A percentile compares a stretch with the other conserved stretches of the same genome.
These are phyloP conservation scores for Nepenthes gracilis DNA, from an alignment of 148 eudicot species.

Conservation along the genomic window DNA sequence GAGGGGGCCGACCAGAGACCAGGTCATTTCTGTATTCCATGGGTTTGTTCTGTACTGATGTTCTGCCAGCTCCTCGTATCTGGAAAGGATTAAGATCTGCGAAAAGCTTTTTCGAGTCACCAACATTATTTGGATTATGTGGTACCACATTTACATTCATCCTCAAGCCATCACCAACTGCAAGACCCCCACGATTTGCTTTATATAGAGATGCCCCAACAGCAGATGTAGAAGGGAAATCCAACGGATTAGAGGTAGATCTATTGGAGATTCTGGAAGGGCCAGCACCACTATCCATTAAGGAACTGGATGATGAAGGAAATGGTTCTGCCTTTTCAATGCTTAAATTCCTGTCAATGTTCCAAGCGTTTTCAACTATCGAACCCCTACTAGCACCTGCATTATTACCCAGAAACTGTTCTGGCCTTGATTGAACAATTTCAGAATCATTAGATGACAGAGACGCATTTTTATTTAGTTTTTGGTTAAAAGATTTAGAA, in stretches of 20 bases:
- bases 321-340: conserved; percentile 26
- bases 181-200: conserved; percentile 71
- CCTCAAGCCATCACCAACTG: conserved; percentile 68
- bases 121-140: conserved; percentile 39
- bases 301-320: conserved; percentile 20
- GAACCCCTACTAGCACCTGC: conserved; percentile 19
- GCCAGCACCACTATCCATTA: conserved; percentile 37
- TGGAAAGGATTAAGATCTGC: conserved; percentile 94
- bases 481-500: conserved; percentile 31
- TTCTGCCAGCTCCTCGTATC: conserved; percentile 55
- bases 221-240: conserved; percentile 44
- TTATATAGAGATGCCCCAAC: conserved; percentile 68
- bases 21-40: conserved; percentile 38
- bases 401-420: conserved; percentile 17
- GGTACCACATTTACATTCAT: conserved; percentile 85
- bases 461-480: conserved; percentile 22
- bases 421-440: conserved; percentile 19
- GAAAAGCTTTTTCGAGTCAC: conserved; percentile 74
- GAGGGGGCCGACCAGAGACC: conserved; percentile 53
- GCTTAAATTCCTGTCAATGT: conserved; percentile 14
- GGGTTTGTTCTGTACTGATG: conserved; percentile 40
- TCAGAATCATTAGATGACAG: conserved; percentile 25
- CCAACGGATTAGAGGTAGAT: conserved; percentile 38
- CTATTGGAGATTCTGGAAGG: conserved; percentile 40
- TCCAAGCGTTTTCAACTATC: conserved; percentile 15